Evolutionary conservation across 2,329 filamentous ascomycete genomes (phyloP), one percentile per base, ranked within the genome.

Genomic region (Epichloe festucae): DNA sequence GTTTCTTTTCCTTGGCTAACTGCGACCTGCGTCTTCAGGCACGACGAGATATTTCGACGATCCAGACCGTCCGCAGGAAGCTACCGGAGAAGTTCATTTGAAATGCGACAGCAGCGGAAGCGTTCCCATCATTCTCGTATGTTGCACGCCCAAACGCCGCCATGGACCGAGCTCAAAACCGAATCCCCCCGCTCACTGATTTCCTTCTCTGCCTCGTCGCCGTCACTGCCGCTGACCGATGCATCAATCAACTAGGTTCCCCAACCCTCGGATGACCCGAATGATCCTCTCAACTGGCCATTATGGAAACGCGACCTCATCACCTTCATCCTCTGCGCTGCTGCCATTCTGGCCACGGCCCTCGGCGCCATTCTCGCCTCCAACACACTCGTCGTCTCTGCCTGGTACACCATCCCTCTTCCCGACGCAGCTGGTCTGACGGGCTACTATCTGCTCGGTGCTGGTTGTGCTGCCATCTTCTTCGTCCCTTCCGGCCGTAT

Each of bases 181-280:
- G 12, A 17, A 40, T 40, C 1, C n/a, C 27, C 27, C 27, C 27
- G 27, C 27, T 11, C 8, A 31, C 27, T 31, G 27, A 4, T 31
- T 31, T 11, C 27, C 27, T 31, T 31, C 31, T 31, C 31, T 31
- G 31, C 8, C 31, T 45, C 41, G 11, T 14, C 12, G 41, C 21
- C 41, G 5, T 8, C 15, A 15, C 15, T n/a, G 21, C 5, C 4
- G 41, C 10, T 31, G 10, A 15, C 12, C 5, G 10, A 31, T 44
- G 19, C 42, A 4, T 21, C 44, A 6, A 4, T 21, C 44, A 6
- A 34, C 11, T n/a, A 75, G 72, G 70, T 75, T 5, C 91, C 91
- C 5, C 91, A 96, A 63, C 91, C 91, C 2, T 90, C 84, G 55
- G 85, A 95, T 66, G 88, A 95, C 65, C 88, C 87, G 4, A 91